Percentiles rank a stretch among this genome's conserved stretches.
Evolutionary conservation across 768 basidiomycete genomes (phyloP).

Genomic region (Leccinum sublutescens): DNA sequence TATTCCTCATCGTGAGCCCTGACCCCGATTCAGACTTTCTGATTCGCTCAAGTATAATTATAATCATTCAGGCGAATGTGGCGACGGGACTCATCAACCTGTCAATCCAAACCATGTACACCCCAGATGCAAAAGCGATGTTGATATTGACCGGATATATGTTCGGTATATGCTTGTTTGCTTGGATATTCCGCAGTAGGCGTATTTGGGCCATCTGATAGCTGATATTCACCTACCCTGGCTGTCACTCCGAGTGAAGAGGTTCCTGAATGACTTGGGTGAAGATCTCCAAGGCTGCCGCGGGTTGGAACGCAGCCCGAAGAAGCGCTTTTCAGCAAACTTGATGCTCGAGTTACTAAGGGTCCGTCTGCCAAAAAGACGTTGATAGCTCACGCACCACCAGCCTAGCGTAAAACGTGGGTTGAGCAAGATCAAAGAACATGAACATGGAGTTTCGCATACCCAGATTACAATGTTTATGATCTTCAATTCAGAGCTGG

Average conservation of each 20-base stretch:
- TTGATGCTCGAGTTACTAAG: neutral
- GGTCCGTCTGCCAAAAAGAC: too few relatives aligned
- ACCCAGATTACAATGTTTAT: too few relatives aligned
- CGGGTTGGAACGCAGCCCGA: slow-evolving; percentile 63
- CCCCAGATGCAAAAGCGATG: slow-evolving; percentile 54
- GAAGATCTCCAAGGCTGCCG: slow-evolving; percentile 57
- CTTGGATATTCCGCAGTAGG: slow-evolving; percentile 51
- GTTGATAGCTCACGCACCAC: too few relatives aligned
- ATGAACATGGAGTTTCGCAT: too few relatives aligned
- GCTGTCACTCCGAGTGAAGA: slow-evolving; percentile 46
- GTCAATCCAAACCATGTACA: slow-evolving; percentile 78
- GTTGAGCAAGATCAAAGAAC: too few relatives aligned
- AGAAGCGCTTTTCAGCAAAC: neutral
- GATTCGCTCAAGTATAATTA: neutral
- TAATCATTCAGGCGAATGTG: slow-evolving; percentile 69
- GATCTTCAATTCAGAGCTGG: too few relatives aligned
- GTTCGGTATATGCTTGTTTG: slow-evolving; percentile 53
- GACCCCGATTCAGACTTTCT: neutral
- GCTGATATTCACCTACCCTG: neutral
- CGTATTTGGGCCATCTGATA: slow-evolving; percentile 34
- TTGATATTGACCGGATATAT: slow-evolving; percentile 61
- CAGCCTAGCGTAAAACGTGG: too few relatives aligned
- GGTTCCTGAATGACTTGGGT: slow-evolving; percentile 53
- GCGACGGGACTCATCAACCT: slow-evolving; percentile 85
- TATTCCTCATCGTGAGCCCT: slow-evolving; percentile 77